Base-by-base conservation (phyloP, 2,329 filamentous ascomycete genomes). In the Nannizziopsis barbatae region DNA sequence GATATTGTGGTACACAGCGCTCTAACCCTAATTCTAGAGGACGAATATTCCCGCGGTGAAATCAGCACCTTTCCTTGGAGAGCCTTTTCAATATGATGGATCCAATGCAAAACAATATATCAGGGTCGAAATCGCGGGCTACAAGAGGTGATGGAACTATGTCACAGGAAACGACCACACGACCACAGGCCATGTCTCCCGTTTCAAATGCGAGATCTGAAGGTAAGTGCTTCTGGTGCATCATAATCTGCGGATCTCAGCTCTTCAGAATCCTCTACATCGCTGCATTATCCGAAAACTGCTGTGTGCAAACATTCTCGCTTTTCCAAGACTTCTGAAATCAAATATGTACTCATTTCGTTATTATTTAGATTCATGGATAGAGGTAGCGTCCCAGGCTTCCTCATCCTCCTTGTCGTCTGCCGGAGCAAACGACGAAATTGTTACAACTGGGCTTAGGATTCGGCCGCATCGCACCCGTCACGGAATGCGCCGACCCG, bases 391-490 rank as follows among this genome's bases (percentile, higher is more conserved):
- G 41, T 95, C 90, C 3, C 86, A 92, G 58, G 88, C 90, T 6
- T 95, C 90, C 0, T 94, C 90, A 1, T 95, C 90, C 2, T 95
- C 89, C 11, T 73, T 95, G 10, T 95, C 89, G 15, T 95, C 77
- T 15, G 68, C 80, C 47, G 80, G 83, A 61, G 65, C 66, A 46
- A 66, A 77, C 53, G 88, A 95, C 56, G 89, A 95, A 60, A 90
- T 95, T 56, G 84, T 95, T 55, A 94, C 87, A 1, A 92, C 86
- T 4, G 89, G 89, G 20, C 75, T 95, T 37, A 80, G 81, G 46
- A 81, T 95, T 45, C 82, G 84, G 54, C 74, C 75, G 40, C 79
- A 80, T 56, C 77, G 83, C 50, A 80, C 83, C 50, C 66, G 73
- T 50, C 69, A 75, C 17, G 38, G 42, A 8, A 12, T 31, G 11